phyloP scores from a whole-genome alignment of 1,284 basidiomycete species.

The Fomes fomentarius region DNA sequence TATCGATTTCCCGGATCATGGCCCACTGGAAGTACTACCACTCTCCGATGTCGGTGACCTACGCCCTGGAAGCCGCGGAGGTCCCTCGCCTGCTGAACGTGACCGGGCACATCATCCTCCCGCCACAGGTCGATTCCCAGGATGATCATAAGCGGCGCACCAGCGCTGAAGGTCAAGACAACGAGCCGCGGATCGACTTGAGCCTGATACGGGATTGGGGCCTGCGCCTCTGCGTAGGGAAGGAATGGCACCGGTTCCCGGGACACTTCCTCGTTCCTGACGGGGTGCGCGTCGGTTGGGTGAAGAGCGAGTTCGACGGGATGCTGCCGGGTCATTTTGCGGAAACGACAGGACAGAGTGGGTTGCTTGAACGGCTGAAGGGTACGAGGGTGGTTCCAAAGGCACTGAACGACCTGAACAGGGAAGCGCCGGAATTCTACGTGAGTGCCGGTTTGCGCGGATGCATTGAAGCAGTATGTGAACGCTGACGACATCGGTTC shows the following conservation, averaged over 20 bases:
- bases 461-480: constrained; percentile 1
- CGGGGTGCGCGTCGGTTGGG: constrained; percentile 81
- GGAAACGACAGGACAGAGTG: constrained; percentile 35
- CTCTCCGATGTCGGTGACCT: constrained; percentile 79
- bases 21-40: constrained; percentile 92
- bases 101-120: constrained; percentile 60
- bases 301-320: constrained; percentile 90
- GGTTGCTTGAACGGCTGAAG: constrained; percentile 59
- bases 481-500: constrained; percentile 20
- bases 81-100: constrained; percentile 79
- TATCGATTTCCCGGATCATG: constrained; percentile 81
- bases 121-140: constrained; percentile 40
- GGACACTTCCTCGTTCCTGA: constrained; percentile 89
- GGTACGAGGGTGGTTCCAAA: constrained; percentile 68
- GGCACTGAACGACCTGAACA: constrained; percentile 89
- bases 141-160: constrained; percentile 1
- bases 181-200: constrained; percentile 69
- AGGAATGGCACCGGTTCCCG: constrained; percentile 97
- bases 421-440: constrained; percentile 79
- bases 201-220: constrained; percentile 71
- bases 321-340: constrained; percentile 87
- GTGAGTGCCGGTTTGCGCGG: constrained; percentile 51
- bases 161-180: constrained; percentile 43
- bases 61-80: constrained; percentile 78
- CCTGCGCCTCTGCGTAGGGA: constrained; percentile 86